These are phyloP conservation scores for Solanum ossicruentum DNA, from an alignment of 257 asterid species.

Conservation along the genomic window DNA sequence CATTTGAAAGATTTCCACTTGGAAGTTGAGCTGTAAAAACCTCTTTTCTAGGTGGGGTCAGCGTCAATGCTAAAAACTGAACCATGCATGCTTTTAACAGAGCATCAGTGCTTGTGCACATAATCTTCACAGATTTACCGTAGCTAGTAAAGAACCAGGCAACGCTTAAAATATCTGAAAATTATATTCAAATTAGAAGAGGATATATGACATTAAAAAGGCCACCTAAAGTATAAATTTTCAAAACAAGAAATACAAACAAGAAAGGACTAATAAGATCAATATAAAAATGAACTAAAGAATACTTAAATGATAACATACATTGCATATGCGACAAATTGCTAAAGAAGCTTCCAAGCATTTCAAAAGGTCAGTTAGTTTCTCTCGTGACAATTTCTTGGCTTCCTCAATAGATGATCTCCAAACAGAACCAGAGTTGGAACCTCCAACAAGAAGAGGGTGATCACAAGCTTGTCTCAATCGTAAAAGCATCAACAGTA, in stretches of 20 bases:
- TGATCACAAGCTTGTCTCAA: constrained; percentile 99
- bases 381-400: constrained; percentile 71
- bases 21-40: background rate
- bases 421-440: constrained; percentile 33
- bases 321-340: constrained; percentile 84
- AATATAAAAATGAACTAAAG: background rate
- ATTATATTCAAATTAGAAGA: background rate
- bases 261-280: background rate
- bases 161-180: background rate
- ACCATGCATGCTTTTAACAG: background rate
- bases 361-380: constrained; percentile 44
- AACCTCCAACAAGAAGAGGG: constrained; percentile 86
- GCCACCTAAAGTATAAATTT: background rate
- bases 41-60: background rate
- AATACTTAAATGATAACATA: constrained; percentile 26
- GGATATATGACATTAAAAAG: background rate
- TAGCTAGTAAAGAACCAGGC: background rate
- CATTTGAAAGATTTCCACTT: background rate
- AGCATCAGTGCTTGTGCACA: background rate
- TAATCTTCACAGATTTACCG: background rate
- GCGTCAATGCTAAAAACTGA: background rate
- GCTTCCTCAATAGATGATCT: constrained; percentile 71
- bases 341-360: constrained; percentile 83
- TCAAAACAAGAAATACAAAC: background rate
- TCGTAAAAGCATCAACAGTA: constrained; percentile 86